Evolutionary conservation across 73 alveolate genomes (phyloP).

Genomic region (Paraurostyla sp.): DNA sequence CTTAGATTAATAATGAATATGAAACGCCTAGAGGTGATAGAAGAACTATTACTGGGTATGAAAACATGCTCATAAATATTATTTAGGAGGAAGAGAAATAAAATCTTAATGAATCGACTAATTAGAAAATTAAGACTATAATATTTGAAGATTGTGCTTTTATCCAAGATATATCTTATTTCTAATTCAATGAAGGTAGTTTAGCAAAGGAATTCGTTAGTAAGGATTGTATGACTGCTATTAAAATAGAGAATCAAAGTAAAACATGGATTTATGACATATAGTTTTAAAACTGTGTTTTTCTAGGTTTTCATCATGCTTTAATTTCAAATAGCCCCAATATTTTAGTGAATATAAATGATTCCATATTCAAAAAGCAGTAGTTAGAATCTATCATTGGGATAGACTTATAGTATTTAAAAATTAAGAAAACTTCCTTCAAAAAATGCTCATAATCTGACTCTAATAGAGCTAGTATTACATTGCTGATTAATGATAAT

Average conservation of each 20-base stretch:
- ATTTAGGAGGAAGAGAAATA: not conserved
- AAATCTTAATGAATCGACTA: not conserved
- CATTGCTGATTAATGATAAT: not conserved
- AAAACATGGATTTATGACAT: not conserved
- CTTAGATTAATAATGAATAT: not conserved
- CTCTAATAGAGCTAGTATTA: not conserved
- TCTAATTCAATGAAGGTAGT: not conserved
- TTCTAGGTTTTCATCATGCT: constrained; percentile 34
- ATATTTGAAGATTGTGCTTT: constrained; percentile 35
- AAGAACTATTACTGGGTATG: not conserved
- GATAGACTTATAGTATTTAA: not conserved
- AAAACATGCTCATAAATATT: not conserved
- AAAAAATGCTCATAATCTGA: not conserved
- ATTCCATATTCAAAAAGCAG: not conserved
- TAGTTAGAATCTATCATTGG: constrained; percentile 4
- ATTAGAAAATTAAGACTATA: not conserved
- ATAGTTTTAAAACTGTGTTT: not conserved
- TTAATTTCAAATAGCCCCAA: not conserved
- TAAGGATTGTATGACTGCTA: constrained; percentile 7
- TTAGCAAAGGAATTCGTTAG: not conserved
- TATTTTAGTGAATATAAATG: not conserved
- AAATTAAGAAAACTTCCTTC: not conserved
- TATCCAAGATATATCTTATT: not conserved
- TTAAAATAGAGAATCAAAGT: not conserved
- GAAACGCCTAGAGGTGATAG: not conserved